A percentile compares a stretch with the other conserved stretches of the same genome.
Evolutionary conservation across 2,329 filamentous ascomycete genomes (phyloP).

Genomic region (Aspergillus thermomutatus): DNA sequence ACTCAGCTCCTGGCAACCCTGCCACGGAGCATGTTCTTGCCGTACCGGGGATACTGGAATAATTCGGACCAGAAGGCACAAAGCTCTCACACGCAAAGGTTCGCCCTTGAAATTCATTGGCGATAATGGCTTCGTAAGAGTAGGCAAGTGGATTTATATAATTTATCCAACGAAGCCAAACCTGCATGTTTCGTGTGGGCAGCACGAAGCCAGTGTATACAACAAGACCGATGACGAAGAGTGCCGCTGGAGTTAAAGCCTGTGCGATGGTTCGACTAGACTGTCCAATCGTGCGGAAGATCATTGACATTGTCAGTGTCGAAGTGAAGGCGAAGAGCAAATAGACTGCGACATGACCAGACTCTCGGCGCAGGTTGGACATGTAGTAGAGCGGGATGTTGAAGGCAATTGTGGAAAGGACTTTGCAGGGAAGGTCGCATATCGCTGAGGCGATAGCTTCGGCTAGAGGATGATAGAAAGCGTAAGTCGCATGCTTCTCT

Average conservation of each 20-base stretch:
- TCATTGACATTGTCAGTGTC: constrained; percentile 55
- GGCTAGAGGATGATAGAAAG: constrained; percentile 83
- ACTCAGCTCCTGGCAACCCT: constrained; percentile 52
- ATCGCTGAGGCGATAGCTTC: constrained; percentile 85
- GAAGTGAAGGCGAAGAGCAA: constrained; percentile 57
- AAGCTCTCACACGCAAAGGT: constrained; percentile 54
- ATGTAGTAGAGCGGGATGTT: constrained; percentile 52
- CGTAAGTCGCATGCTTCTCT: constrained; percentile 84
- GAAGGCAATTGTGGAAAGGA: constrained; percentile 69
- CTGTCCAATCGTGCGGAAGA: constrained; percentile 60
- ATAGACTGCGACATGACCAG: no score
- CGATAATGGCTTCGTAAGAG: constrained; percentile 59
- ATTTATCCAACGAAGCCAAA: constrained; percentile 65
- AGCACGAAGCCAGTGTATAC: constrained; percentile 68
- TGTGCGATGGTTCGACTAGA: constrained; percentile 60
- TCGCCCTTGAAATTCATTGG: constrained; percentile 57
- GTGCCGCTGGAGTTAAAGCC: constrained; percentile 56
- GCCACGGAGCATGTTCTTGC: constrained; percentile 54
- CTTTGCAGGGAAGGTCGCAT: constrained; percentile 80
- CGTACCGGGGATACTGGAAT: constrained; percentile 42
- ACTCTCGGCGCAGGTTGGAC: constrained; percentile 62
- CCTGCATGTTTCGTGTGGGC: constrained; percentile 53
- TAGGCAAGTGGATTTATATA: constrained; percentile 67
- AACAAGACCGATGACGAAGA: constrained; percentile 55
- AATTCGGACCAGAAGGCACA: constrained; percentile 45